These are phyloP conservation scores for Panellus pusillus DNA, from an alignment of 768 basidiomycete species.

Conservation along the genomic window DNA sequence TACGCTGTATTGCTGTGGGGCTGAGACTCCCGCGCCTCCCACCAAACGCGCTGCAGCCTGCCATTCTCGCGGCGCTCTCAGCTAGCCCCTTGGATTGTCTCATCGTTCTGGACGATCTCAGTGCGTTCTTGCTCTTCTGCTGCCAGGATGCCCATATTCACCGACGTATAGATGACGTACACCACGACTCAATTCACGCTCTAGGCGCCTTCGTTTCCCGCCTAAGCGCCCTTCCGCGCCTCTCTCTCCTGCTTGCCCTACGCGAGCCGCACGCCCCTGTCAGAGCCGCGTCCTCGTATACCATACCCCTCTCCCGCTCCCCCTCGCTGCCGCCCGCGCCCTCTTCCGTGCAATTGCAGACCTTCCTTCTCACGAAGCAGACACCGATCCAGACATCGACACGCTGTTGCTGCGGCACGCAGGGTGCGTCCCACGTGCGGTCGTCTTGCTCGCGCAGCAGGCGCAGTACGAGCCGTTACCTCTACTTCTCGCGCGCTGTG, in stretches of 20 bases:
- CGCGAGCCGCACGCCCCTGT: neutral
- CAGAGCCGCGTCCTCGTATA: neutral
- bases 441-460: neutral
- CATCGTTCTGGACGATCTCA: conserved; percentile 10
- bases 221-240: conserved; percentile 2
- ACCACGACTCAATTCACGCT: neutral
- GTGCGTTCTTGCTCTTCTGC: neutral
- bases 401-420: neutral
- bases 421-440: neutral
- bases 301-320: neutral
- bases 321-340: conserved; percentile 9
- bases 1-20: neutral
- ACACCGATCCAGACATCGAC: neutral
- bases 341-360: conserved; percentile 17
- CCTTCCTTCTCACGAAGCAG: neutral
- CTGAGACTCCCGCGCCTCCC: conserved; percentile 1
- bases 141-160: neutral
- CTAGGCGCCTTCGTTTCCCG: conserved; percentile 2
- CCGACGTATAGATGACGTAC: neutral
- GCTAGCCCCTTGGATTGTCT: neutral
- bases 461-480: neutral
- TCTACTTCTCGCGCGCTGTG: neutral
- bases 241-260: conserved; percentile 11
- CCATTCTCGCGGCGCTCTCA: neutral
- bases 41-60: neutral